A percentile compares a stretch with the other conserved stretches of the same genome.
Evolutionary conservation across 257 asterid genomes (phyloP).

Genomic region (Nicotiana otophora): DNA sequence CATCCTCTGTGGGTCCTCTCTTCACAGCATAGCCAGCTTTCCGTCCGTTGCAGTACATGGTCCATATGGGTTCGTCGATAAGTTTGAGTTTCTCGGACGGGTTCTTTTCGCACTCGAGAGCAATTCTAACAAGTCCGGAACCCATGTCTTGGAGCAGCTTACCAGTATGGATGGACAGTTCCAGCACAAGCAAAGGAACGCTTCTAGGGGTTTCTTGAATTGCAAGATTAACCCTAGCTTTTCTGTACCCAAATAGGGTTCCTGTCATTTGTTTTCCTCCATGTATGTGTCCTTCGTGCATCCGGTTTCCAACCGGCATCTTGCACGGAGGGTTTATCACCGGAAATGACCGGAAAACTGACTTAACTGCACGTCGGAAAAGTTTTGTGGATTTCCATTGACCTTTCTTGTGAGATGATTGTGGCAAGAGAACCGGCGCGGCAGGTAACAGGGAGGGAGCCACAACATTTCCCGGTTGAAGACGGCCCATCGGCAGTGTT

Average conservation of each 20-base stretch:
- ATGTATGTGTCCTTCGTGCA: slow-evolving; percentile 56
- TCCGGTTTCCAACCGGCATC: slow-evolving; percentile 56
- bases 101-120: slow-evolving; percentile 72
- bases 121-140: slow-evolving; percentile 68
- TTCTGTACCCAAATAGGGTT: slow-evolving; percentile 70
- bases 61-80: slow-evolving; percentile 83
- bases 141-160: slow-evolving; percentile 92
- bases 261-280: slow-evolving; percentile 87
- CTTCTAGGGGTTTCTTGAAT: slow-evolving; percentile 74
- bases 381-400: slow-evolving; percentile 51
- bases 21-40: slow-evolving; percentile 77
- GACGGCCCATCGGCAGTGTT: slow-evolving; percentile 19
- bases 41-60: slow-evolving; percentile 67
- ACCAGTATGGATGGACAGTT: slow-evolving; percentile 73
- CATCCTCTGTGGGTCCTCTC: slow-evolving; percentile 72
- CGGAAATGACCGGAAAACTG: slow-evolving; percentile 75
- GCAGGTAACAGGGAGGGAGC: slow-evolving; percentile 31
- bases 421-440: slow-evolving; percentile 33
- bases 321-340: slow-evolving; percentile 79
- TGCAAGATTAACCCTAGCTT: slow-evolving; percentile 58
- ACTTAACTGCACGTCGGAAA: slow-evolving; percentile 49
- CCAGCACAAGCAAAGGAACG: slow-evolving; percentile 64
- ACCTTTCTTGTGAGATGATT: slow-evolving; percentile 37
- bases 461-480: slow-evolving; percentile 26
- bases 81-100: slow-evolving; percentile 54